A percentile compares a stretch with the other conserved stretches of the same genome.
Conservation (phyloP, 345 rosid species). For the Arabidopsis arenosa region DNA sequence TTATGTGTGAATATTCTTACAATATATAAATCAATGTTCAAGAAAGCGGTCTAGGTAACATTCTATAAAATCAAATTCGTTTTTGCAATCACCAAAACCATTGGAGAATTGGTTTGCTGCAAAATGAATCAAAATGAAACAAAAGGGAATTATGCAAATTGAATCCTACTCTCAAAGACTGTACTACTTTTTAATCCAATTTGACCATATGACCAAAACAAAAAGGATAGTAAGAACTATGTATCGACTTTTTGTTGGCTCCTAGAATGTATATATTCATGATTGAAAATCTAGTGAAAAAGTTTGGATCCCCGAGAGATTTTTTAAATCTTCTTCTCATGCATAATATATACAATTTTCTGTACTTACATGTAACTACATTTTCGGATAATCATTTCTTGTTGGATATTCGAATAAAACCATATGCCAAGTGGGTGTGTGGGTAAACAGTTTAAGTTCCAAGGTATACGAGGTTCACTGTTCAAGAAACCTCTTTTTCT, state of each 20-base stretch:
- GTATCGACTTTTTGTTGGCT: not conserved
- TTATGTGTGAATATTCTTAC: not conserved
- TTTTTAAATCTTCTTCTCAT: slow-evolving; percentile 9
- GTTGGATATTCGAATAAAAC: slow-evolving; percentile 5
- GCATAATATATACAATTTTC: not conserved
- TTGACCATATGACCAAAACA: not conserved
- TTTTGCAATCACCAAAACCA: slow-evolving; percentile 5
- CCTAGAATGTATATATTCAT: not conserved
- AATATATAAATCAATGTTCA: too few relatives aligned
- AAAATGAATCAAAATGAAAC: not conserved
- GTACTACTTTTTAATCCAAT: not conserved
- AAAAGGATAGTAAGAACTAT: slow-evolving; percentile 2
- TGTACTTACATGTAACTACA: slow-evolving; percentile 11
- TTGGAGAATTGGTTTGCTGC: not conserved
- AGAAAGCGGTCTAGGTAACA: not conserved
- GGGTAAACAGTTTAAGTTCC: slow-evolving; percentile 37
- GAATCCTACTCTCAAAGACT: not conserved
- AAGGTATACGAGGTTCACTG: slow-evolving; percentile 41
- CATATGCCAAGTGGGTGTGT: slow-evolving; percentile 26
- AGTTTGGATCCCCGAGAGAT: slow-evolving; percentile 3
- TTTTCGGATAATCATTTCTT: not conserved
- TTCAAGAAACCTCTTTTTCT: slow-evolving; percentile 34
- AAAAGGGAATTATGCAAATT: not conserved
- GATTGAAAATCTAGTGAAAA: slow-evolving; percentile 6
- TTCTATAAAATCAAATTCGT: not conserved